Evolutionary conservation across 345 rosid genomes (phyloP).

Genomic region (Eucalyptus dawsonii): DNA sequence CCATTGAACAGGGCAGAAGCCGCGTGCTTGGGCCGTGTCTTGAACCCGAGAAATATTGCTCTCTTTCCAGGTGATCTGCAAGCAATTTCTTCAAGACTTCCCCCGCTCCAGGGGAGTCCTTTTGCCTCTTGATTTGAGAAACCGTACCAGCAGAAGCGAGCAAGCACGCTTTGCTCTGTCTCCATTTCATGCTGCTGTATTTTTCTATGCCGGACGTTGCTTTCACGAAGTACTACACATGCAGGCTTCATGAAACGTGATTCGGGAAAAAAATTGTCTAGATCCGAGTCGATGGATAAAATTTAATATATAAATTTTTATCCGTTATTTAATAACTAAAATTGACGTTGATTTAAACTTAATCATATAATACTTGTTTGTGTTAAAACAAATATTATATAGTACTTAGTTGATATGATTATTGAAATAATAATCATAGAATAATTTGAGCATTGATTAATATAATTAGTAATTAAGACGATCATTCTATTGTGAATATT

Average conservation of each 20-base stretch:
- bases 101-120: neutral
- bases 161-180: neutral
- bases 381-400: neutral
- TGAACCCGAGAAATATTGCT: neutral
- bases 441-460: neutral
- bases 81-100: neutral
- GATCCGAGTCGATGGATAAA: neutral
- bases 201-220: neutral
- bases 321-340: neutral
- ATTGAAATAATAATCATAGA: neutral
- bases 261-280: neutral
- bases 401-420: neutral
- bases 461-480: neutral
- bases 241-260: neutral
- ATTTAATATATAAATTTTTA: neutral
- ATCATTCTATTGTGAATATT: neutral
- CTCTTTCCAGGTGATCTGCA: neutral
- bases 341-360: neutral
- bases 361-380: neutral
- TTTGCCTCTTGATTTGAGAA: neutral
- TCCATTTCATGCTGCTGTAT: neutral
- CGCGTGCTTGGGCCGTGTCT: neutral
- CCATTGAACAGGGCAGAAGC: neutral
- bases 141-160: neutral
- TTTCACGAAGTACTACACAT: neutral